Conservation (phyloP, 805 yeast genomes). For the Metschnikowia lochheadii region DNA sequence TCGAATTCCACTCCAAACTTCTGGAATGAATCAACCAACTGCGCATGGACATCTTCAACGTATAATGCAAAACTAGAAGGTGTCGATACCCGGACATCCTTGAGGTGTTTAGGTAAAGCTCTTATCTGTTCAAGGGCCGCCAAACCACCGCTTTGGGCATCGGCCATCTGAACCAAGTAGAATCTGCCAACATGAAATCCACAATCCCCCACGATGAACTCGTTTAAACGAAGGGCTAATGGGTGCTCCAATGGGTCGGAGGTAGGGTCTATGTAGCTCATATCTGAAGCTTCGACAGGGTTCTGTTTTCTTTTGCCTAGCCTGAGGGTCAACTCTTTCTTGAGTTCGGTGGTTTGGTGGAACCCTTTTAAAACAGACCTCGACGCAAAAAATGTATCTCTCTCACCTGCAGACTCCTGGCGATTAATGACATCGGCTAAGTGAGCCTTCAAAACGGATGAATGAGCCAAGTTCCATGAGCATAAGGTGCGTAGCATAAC, state of each 20-base stretch:
- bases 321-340: constrained; percentile 26
- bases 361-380: constrained; percentile 35
- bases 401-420: constrained; percentile 38
- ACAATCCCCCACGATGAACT: constrained; percentile 35
- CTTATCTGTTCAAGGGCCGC: constrained; percentile 33
- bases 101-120: constrained; percentile 15
- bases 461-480: constrained; percentile 34
- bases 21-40: constrained; percentile 26
- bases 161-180: constrained; percentile 35
- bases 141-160: constrained; percentile 33
- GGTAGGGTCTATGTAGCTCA: constrained; percentile 35
- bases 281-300: constrained; percentile 1
- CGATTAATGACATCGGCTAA: constrained; percentile 22
- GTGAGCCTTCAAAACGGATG: constrained; percentile 26
- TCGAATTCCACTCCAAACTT: constrained; percentile 35
- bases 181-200: constrained; percentile 41
- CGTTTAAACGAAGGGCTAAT: constrained; percentile 31
- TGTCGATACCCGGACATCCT: constrained; percentile 10
- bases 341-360: constrained; percentile 27
- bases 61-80: constrained; percentile 36
- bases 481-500: constrained; percentile 33
- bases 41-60: constrained; percentile 37
- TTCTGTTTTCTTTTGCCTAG: constrained; percentile 27
- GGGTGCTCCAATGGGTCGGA: constrained; percentile 35
- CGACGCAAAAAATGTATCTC: constrained; percentile 34